These are phyloP conservation scores for Clausena lansium DNA, from an alignment of 345 rosid species.

Conservation along the genomic window DNA sequence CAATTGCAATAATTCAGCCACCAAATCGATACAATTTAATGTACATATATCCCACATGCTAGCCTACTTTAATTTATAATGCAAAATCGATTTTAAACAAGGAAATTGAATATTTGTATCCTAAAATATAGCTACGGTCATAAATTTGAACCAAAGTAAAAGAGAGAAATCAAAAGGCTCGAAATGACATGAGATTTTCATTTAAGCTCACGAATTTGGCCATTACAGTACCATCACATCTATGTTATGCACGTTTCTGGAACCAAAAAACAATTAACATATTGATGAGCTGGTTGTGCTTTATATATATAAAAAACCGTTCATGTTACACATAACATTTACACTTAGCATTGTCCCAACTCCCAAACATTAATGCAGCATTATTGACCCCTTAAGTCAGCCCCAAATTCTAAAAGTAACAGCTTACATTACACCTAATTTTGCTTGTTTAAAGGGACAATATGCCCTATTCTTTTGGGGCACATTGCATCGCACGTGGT, in stretches of 20 bases:
- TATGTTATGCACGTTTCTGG: constrained; percentile 1
- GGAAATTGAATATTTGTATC: not conserved
- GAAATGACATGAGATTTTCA: not conserved
- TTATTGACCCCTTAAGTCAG: constrained; percentile 17
- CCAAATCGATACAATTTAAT: not conserved
- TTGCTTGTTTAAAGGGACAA: constrained; percentile 7
- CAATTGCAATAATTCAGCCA: not conserved
- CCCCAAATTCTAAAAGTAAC: constrained; percentile 14
- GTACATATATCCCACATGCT: not conserved
- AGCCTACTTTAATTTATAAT: not conserved
- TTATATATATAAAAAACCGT: constrained; percentile 19
- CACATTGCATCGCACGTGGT: constrained; percentile 14
- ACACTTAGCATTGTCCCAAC: constrained; percentile 21
- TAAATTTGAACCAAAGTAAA: not conserved
- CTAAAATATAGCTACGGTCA: not conserved
- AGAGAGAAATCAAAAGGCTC: not conserved
- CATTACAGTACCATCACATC: not conserved
- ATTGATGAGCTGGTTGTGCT: constrained; percentile 26
- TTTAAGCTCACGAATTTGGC: not conserved
- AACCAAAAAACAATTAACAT: constrained; percentile 8
- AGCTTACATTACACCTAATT: constrained; percentile 14
- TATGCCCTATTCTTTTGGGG: not conserved
- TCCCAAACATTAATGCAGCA: constrained; percentile 22
- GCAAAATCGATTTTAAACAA: not conserved
- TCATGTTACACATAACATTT: constrained; percentile 20